Conservation (phyloP, 306 rosid genomes). For the Citrullus colocynthis region DNA sequence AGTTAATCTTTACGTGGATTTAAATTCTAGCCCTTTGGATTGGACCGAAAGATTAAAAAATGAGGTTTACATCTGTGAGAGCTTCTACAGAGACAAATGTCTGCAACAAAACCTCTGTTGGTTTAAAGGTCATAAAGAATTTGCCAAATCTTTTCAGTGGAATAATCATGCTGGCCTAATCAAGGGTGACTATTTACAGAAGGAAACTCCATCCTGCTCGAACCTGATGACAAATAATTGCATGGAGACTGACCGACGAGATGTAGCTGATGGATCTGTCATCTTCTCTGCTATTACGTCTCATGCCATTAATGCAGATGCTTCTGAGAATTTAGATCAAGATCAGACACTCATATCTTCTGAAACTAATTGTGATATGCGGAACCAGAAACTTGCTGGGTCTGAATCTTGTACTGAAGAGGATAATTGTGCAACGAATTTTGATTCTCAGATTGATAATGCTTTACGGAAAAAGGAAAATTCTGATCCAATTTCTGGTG, state of each 20-base stretch:
- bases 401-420: slow-evolving; percentile 22
- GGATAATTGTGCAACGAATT: not conserved
- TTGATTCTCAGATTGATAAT: slow-evolving; percentile 13
- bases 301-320: slow-evolving; percentile 12
- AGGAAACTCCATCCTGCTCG: slow-evolving; percentile 20
- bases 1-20: slow-evolving; percentile 47
- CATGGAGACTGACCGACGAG: slow-evolving; percentile 15
- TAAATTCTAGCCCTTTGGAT: slow-evolving; percentile 56
- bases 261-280: slow-evolving; percentile 19
- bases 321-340: slow-evolving; percentile 23
- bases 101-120: slow-evolving; percentile 31
- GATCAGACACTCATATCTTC: slow-evolving; percentile 22
- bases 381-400: slow-evolving; percentile 15
- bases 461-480: slow-evolving; percentile 17
- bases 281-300: slow-evolving; percentile 16
- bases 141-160: slow-evolving; percentile 21
- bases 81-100: slow-evolving; percentile 19
- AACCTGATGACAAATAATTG: slow-evolving; percentile 16
- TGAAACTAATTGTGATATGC: slow-evolving; percentile 14
- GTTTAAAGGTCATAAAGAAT: slow-evolving; percentile 22
- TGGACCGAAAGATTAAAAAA: slow-evolving; percentile 43
- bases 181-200: slow-evolving; percentile 16
- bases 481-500: slow-evolving; percentile 16
- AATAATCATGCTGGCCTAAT: slow-evolving; percentile 17
- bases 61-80: slow-evolving; percentile 36